phyloP scores from a whole-genome alignment of 2,329 filamentous ascomycete genomes.

The Arthrocladium fulminans region DNA sequence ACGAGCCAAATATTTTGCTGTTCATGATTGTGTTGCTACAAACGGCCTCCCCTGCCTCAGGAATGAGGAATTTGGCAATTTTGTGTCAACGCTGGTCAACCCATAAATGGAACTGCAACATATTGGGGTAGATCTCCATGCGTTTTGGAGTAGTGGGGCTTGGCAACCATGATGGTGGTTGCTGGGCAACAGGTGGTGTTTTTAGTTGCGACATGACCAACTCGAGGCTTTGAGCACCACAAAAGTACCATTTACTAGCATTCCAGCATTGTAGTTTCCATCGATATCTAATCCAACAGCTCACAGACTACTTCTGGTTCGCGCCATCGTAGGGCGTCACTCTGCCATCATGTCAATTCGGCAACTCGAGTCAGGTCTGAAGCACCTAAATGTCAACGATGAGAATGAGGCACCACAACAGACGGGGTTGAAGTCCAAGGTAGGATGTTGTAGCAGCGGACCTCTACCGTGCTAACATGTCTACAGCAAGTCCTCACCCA shows the following conservation, averaged over 20 bases:
- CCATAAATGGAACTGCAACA: too few species aligned
- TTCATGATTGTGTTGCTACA: too few species aligned
- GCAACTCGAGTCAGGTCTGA: conserved; percentile 75
- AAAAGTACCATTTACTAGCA: neutral
- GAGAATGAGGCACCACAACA: conserved; percentile 63
- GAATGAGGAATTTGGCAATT: too few species aligned
- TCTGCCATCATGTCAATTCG: conserved; percentile 57
- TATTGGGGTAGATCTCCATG: too few species aligned
- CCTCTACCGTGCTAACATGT: neutral
- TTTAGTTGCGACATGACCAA: neutral
- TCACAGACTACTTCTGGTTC: neutral
- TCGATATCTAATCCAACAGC: neutral
- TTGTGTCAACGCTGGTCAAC: too few species aligned
- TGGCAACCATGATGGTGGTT: too few species aligned
- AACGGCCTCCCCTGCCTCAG: too few species aligned
- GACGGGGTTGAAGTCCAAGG: conserved; percentile 66
- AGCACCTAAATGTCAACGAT: conserved; percentile 81
- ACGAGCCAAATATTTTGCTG: too few species aligned
- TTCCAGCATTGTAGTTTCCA: neutral
- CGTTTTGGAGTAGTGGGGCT: too few species aligned
- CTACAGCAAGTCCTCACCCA: conserved; percentile 27
- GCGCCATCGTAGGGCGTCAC: neutral
- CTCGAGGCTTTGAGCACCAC: neutral
- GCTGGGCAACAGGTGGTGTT: neutral
- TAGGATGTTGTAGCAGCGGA: conserved; percentile 31